phyloP scores from a whole-genome alignment of 805 yeast species.

The Candida argentea region DNA sequence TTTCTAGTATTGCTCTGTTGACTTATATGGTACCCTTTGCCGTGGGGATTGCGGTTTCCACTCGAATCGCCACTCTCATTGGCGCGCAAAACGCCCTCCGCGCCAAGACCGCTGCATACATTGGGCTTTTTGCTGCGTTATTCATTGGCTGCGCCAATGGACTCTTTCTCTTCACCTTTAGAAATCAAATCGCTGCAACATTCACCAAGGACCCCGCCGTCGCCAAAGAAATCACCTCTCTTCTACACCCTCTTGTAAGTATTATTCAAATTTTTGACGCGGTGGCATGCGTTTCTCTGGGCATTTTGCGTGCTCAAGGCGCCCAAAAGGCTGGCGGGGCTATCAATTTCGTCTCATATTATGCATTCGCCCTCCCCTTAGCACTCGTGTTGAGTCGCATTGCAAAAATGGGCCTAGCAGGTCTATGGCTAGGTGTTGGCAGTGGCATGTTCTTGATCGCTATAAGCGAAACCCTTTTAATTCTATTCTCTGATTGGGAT shows the following conservation, averaged over 20 bases:
- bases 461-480: conserved; percentile 34
- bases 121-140: conserved; percentile 22
- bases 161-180: conserved; percentile 34
- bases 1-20: conserved; percentile 35
- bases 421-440: conserved; percentile 71
- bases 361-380: conserved; percentile 59
- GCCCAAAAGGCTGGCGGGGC: conserved; percentile 64
- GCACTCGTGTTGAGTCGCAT: conserved; percentile 45
- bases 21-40: conserved; percentile 39
- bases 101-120: conserved; percentile 24
- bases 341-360: conserved; percentile 61
- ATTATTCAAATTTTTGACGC: conserved; percentile 62
- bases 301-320: conserved; percentile 68
- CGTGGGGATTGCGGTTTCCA: conserved; percentile 33
- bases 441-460: conserved; percentile 51
- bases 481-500: conserved; percentile 45
- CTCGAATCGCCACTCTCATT: conserved; percentile 35
- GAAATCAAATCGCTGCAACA: conserved; percentile 40
- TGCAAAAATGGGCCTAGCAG: conserved; percentile 39
- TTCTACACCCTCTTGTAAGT: conserved; percentile 54
- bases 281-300: conserved; percentile 60
- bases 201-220: conserved; percentile 60
- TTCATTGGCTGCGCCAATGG: conserved; percentile 29
- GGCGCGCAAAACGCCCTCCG: conserved; percentile 32
- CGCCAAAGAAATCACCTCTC: conserved; percentile 34